Evolutionary conservation across 192 early-diverging fungal genomes (phyloP).

Genomic region (Oehlia diaphana): DNA sequence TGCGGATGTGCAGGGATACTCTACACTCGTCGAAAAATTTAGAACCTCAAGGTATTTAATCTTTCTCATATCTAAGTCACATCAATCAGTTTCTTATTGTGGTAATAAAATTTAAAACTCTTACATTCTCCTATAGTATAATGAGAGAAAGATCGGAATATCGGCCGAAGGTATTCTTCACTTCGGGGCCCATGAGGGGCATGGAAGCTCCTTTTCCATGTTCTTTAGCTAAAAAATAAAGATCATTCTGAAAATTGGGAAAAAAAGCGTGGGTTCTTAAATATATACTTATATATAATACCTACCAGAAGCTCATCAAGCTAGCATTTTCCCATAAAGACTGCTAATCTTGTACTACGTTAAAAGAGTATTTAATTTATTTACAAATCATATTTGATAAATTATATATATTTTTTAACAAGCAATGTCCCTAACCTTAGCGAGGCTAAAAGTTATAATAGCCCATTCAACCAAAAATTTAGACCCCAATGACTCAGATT

Average conservation of each 20-base stretch:
- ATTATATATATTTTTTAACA: too few species aligned
- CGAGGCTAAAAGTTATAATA: too few species aligned
- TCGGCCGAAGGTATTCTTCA: constrained; percentile 76
- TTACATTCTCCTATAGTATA: constrained; percentile 47
- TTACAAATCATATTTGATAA: too few species aligned
- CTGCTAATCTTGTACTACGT: too few species aligned
- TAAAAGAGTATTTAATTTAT: too few species aligned
- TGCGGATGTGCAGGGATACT: constrained; percentile 78
- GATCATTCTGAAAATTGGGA: neutral
- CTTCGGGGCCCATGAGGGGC: constrained; percentile 57
- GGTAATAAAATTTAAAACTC: neutral
- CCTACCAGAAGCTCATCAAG: too few species aligned
- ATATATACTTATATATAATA: too few species aligned
- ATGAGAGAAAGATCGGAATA: constrained; percentile 77
- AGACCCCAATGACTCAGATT: too few species aligned
- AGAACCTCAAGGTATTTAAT: constrained; percentile 66
- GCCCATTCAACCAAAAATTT: too few species aligned
- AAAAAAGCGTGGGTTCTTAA: too few species aligned
- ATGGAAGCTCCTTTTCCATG: constrained; percentile 64
- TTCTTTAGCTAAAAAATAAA: constrained; percentile 24
- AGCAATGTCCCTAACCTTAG: too few species aligned
- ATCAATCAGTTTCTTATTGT: neutral
- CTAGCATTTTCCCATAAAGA: too few species aligned
- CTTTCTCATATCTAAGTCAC: neutral
- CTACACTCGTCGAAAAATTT: constrained; percentile 75